Base-by-base conservation (phyloP, 2,329 filamentous ascomycete genomes). In the Fusarium nurragi region DNA sequence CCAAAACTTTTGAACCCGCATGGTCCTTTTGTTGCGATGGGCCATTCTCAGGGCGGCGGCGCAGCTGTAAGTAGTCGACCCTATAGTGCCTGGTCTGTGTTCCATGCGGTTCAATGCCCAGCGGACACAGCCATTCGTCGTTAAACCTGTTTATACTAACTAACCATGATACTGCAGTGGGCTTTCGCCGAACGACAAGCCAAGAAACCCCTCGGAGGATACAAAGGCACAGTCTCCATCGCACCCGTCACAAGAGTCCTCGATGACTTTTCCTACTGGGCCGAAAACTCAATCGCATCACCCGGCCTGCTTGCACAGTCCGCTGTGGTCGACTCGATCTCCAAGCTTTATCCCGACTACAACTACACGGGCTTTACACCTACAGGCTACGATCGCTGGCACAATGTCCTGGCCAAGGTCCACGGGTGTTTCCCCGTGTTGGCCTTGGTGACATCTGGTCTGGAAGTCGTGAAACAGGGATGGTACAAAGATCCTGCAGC, bases 161-260 rank as follows among this genome's bases (percentile, higher is more conserved):
- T 54, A 37, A 39, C 18, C 14, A 0, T 9, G 18, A 4, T 6
- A 2, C 11, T 26, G 10, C 4, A 54, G 49, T 65, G 62, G 60
- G 54, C 62, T 4, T 65, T 65, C 4, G 62, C 60, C 10, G 45
- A 65, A 40, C 18, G 62, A 3, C 62, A 65, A 40, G 55, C 47
- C n/a, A 47, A 52, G 38, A 60, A 53, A 10, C 60, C 62, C 7
- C 43, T 65, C 8, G 28, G 46, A 10, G 62, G 62, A 6, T 65
- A 65, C n/a, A 54, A 48, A 32, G 62, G 62, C 19, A 56, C 62
- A 4, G 37, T 65, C 2, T 44, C 54, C n/a, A 46, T 65, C 38
- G 62, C 62, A 2, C 60, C 62, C 8, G 60, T 60, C 3, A 65
- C 60, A 4, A 47, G 46, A 13, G 56, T 65, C n/a, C 16, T 64